A percentile compares a stretch with the other conserved stretches of the same genome.
Conservation (phyloP, 2,329 filamentous ascomycete species). For the Chrysosporium queenslandicum region DNA sequence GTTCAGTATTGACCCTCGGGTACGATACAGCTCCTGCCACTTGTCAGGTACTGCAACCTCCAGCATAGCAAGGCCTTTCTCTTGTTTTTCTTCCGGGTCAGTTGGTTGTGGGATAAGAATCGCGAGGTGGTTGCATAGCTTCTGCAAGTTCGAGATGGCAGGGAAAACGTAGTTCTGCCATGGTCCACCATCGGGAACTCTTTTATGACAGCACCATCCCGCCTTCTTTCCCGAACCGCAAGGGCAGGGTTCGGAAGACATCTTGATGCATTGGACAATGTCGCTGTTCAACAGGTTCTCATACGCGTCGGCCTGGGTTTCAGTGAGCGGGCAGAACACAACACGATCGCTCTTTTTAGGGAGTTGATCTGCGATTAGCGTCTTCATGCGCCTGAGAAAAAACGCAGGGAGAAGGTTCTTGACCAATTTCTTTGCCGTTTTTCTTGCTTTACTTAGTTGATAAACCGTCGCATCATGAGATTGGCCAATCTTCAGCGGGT, state of each 20-base stretch:
- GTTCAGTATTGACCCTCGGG: slow-evolving; percentile 67
- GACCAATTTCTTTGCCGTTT: slow-evolving; percentile 73
- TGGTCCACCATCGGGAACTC: slow-evolving; percentile 50
- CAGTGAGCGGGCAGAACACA: slow-evolving; percentile 85
- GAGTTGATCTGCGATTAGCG: slow-evolving; percentile 79
- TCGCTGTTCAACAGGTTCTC: slow-evolving; percentile 67
- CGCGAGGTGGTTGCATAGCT: slow-evolving; percentile 85
- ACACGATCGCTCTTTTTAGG: slow-evolving; percentile 92
- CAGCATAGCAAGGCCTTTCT: slow-evolving; percentile 65
- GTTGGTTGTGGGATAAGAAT: slow-evolving; percentile 62
- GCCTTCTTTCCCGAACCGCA: slow-evolving; percentile 60
- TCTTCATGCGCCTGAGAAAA: slow-evolving; percentile 88
- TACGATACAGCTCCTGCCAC: slow-evolving; percentile 64
- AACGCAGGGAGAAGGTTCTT: slow-evolving; percentile 79
- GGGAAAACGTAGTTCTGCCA: slow-evolving; percentile 80
- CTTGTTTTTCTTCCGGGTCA: slow-evolving; percentile 61
- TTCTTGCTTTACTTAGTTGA: slow-evolving; percentile 70
- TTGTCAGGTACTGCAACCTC: slow-evolving; percentile 61
- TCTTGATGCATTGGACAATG: slow-evolving; percentile 58
- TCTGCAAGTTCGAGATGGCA: slow-evolving; percentile 69
- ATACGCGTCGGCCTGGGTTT: slow-evolving; percentile 72
- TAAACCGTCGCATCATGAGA: slow-evolving; percentile 80
- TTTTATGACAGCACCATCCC: slow-evolving; percentile 69
- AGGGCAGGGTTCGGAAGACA: slow-evolving; percentile 56
- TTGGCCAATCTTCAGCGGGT: slow-evolving; percentile 76